phyloP scores from a whole-genome alignment of 805 yeast genomes.

The Phaffomyces thermotolerans region DNA sequence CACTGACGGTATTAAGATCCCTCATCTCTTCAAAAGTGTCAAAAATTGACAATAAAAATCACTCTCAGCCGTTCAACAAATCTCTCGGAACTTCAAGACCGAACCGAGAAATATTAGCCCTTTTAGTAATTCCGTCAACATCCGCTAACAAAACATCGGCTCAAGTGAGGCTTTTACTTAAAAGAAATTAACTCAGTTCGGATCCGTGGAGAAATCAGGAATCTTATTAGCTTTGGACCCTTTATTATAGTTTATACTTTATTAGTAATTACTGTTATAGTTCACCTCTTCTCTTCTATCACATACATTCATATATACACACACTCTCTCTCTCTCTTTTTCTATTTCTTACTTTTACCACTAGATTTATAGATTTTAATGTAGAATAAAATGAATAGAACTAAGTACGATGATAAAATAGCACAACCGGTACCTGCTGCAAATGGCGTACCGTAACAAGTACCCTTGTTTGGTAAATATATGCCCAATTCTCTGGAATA shows the following conservation, averaged over 20 bases:
- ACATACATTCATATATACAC: too few relatives aligned
- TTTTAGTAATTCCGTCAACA: not conserved
- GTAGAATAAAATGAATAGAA: conserved; percentile 89
- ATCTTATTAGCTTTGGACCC: too few relatives aligned
- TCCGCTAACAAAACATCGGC: too few relatives aligned
- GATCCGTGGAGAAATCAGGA: too few relatives aligned
- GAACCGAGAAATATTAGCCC: conserved; percentile 2
- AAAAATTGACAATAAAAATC: not conserved
- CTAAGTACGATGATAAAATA: conserved; percentile 80
- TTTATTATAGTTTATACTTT: too few relatives aligned
- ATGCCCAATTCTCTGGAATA: conserved; percentile 40
- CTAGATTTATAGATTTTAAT: conserved; percentile 69
- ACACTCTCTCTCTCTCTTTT: not conserved
- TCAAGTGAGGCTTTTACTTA: too few relatives aligned
- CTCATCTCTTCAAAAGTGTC: not conserved
- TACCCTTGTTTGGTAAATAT: conserved; percentile 68
- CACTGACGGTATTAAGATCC: not conserved
- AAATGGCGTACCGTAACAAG: conserved; percentile 85
- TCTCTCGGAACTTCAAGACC: conserved; percentile 2
- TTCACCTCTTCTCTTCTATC: too few relatives aligned
- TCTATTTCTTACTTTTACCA: conserved; percentile 10
- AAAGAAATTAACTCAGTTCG: too few relatives aligned
- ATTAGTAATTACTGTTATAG: too few relatives aligned
- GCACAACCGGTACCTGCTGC: conserved; percentile 91
- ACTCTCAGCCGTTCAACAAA: conserved; percentile 5